Evolutionary conservation across 352 stramenopile species (phyloP).

Genomic region (Blastocystis sp.): DNA sequence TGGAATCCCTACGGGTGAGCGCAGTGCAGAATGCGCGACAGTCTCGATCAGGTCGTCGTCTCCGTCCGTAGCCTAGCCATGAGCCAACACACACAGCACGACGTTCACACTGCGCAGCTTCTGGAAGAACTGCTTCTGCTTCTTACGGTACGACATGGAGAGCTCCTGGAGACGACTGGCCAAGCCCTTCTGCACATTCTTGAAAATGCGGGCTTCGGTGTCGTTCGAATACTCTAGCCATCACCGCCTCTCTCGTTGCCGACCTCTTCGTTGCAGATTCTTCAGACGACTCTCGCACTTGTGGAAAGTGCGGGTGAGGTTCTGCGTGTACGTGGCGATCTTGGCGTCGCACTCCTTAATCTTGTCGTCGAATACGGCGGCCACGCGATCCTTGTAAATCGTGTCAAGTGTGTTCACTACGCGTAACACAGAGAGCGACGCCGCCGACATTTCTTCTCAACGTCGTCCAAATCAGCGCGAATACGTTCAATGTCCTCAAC

Average conservation of each 20-base stretch:
- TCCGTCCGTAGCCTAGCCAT: slow-evolving; percentile 25
- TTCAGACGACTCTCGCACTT: slow-evolving; percentile 64
- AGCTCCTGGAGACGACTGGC: slow-evolving; percentile 95
- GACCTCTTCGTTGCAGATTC: slow-evolving; percentile 64
- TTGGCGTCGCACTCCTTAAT: slow-evolving; percentile 64
- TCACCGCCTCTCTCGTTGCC: neutral
- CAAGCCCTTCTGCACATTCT: slow-evolving; percentile 83
- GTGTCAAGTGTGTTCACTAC: slow-evolving; percentile 63
- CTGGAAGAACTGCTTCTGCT: slow-evolving; percentile 95
- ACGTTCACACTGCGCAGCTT: slow-evolving; percentile 64
- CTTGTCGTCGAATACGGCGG: slow-evolving; percentile 72
- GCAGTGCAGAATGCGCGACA: neutral
- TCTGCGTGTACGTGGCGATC: slow-evolving; percentile 70
- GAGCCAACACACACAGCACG: neutral
- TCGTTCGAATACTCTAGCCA: slow-evolving; percentile 57
- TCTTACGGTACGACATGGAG: slow-evolving; percentile 92
- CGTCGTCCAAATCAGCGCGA: slow-evolving; percentile 57
- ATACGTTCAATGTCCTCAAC: slow-evolving; percentile 74
- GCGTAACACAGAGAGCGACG: neutral
- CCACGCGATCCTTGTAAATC: slow-evolving; percentile 73
- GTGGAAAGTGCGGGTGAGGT: slow-evolving; percentile 70
- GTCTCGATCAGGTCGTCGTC: slow-evolving; percentile 67
- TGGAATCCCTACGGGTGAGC: slow-evolving; percentile 54
- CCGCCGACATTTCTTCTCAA: slow-evolving; percentile 69
- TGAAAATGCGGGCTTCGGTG: slow-evolving; percentile 75